phyloP scores from a whole-genome alignment of 139 green algal species.

The Micromonas commoda region DNA sequence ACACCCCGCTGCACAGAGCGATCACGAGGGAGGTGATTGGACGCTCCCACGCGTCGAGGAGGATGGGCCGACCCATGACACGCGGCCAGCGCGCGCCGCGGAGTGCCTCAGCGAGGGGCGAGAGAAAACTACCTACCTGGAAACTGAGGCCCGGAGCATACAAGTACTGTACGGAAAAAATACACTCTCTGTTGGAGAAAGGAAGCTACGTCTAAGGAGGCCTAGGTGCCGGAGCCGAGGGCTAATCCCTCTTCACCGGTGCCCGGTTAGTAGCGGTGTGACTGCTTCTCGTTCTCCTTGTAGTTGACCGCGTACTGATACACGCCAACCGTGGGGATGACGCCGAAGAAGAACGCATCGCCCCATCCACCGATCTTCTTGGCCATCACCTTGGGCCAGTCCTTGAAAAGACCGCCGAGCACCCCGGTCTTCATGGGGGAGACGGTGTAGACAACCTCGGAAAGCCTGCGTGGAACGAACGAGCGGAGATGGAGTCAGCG shows the following conservation, averaged over 20 bases:
- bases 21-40: background rate
- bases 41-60: background rate
- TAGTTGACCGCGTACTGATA: background rate
- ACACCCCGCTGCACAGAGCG: background rate
- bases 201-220: too few relatives aligned
- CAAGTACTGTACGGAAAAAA: too few relatives aligned
- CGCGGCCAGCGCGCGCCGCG: too few relatives aligned
- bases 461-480: background rate
- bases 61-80: background rate
- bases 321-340: background rate
- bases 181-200: too few relatives aligned
- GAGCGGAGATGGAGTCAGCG: too few relatives aligned
- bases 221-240: too few relatives aligned
- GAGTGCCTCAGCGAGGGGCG: too few relatives aligned
- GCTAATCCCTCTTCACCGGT: too few relatives aligned
- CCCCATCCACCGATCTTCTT: slow-evolving; percentile 4
- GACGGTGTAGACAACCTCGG: background rate
- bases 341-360: slow-evolving; percentile 5
- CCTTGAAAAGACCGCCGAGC: background rate
- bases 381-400: background rate
- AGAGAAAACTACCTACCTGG: too few relatives aligned
- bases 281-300: slow-evolving; percentile 15
- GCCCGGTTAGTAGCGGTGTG: background rate
- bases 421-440: slow-evolving; percentile 3
- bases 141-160: too few relatives aligned